phyloP scores from a whole-genome alignment of 768 basidiomycete genomes.

The Ephemerocybe angulata region DNA sequence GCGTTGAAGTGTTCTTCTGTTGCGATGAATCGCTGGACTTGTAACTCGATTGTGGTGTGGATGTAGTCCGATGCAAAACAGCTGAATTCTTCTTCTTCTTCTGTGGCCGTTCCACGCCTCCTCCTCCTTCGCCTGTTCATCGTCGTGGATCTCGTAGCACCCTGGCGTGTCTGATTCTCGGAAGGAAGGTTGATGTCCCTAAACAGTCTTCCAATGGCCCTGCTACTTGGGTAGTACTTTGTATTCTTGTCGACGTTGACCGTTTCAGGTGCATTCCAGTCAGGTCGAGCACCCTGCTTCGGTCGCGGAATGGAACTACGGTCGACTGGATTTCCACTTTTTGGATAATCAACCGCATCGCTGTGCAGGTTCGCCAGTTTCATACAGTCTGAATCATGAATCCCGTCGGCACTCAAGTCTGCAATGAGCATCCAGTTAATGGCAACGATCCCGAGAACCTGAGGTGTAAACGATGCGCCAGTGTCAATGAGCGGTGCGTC shows the following conservation, averaged over 20 bases:
- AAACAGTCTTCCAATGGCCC: constrained; percentile 60
- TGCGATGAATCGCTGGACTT: constrained; percentile 30
- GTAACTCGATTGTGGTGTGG: constrained; percentile 17
- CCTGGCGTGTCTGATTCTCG: constrained; percentile 9
- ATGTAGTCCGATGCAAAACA: constrained; percentile 3
- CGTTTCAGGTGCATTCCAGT: constrained; percentile 67
- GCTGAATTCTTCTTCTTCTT: background rate
- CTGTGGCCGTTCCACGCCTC: background rate
- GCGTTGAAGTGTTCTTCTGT: constrained; percentile 15
- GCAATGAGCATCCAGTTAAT: constrained; percentile 64
- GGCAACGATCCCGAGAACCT: constrained; percentile 61
- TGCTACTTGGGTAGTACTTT: constrained; percentile 48
- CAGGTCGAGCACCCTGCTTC: constrained; percentile 39
- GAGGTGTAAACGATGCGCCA: constrained; percentile 1
- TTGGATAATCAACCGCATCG: constrained; percentile 65
- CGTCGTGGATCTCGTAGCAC: constrained; percentile 3
- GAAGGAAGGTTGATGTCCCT: constrained; percentile 55
- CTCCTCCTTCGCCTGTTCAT: background rate
- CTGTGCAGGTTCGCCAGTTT: constrained; percentile 55
- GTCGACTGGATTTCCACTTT: constrained; percentile 48
- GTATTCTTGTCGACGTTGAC: constrained; percentile 11
- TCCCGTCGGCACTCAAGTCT: constrained; percentile 45
- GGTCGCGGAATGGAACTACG: constrained; percentile 40
- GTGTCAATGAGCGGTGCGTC: too few relatives aligned
- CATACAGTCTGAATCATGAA: constrained; percentile 51